Evolutionary conservation across 2,329 filamentous ascomycete genomes (phyloP), one percentile per base, ranked within the genome.

Genomic region (Capronia americana): DNA sequence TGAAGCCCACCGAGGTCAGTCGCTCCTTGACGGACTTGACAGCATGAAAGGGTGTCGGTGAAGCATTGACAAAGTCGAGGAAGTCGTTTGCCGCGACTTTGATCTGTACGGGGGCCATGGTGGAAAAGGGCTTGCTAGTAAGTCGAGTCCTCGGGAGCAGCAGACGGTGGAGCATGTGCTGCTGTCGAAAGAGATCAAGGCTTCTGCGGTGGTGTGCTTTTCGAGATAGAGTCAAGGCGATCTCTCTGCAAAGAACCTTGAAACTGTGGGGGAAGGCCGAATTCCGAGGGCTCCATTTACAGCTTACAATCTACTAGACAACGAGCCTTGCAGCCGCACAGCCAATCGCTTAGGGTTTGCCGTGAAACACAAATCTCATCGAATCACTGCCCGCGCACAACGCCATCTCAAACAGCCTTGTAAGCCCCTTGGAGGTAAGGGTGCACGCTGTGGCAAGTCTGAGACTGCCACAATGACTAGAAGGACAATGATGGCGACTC

Each of bases 41-140:
- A 68, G 93, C 94, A 83, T 99, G 95, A 81, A 96, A 99, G 65
- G 95, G 94, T 61, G 93, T 96, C 12, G 95, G 95, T 65, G 93
- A 97, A 70, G 90, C 91, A 80, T 97, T 96, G 78, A 97, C 90
- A 81, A 97, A 97, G 80, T 92, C 90, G 76, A 97, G 81, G 79
- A 97, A 97, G 83, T 96, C 92, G 80, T 90, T 82, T 62, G 92
- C 92, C 61, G 87, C 75, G 54, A 70, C 73, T 65, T 74, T 77
- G 67, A 74, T 73, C 58, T 73, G 67, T 28, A 70, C 48, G 32
- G 70, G 68, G 44, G 70, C 67, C 76, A 77, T 77, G 56, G 68
- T 75, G 28, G 73, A 69, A 55, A 65, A 68, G 57, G 30, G 23
- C 65, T 61, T 66, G 28, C 58, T 48, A 10, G 11, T 53, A 20